Base-by-base conservation (phyloP, 2,329 filamentous ascomycete genomes). In the Thielaviopsis ethacetica region DNA sequence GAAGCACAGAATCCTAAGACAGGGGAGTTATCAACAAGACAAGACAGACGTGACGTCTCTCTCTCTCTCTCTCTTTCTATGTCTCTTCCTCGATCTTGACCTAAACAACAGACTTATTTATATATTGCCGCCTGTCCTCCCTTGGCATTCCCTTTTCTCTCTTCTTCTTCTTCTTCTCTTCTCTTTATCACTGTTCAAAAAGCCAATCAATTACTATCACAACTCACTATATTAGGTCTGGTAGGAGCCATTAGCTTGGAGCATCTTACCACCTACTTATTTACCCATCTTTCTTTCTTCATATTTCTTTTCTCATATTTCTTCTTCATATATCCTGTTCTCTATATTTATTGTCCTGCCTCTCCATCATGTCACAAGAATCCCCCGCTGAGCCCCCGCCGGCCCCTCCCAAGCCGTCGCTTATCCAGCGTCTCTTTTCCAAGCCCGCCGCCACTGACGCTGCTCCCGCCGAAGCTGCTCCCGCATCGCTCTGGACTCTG, bases 401-500 rank as follows among this genome's bases (percentile, higher is more conserved):
- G 17, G 13, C 13, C 13, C 15, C 38, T 10, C 5, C 38, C 38
- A 44, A 44, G 17, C 38, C 38, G 15, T 44, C 38, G 13, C 38
- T 44, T 5, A 50, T 22, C 15, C 44, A 54, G 12, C 58, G 44
- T 2, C 26, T 56, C n/a, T 53, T 56, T 19, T 27, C 30, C 44
- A 22, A 17, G 7, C 22, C 4, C 15, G 47, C 38, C 5, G 22
- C 30, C 1, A 51, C 34, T 51, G n/a, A n/a, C n/a, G 24, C 52
- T 19, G 56, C 21, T 5, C 50, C 58, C 50, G n/a, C 30, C 60
- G 17, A 62, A 62, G 7, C 66, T 3, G 24, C 24, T 6, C 64
- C 26, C 67, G 73, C 76, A 68, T 57, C 49, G 26, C 38, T 50
- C 70, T 83, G 79, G 80, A 78, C 73, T 54, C 74, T 95, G 73